These are phyloP conservation scores for Aspergillus neoniger DNA, from an alignment of 2,329 filamentous ascomycete species.

Conservation along the genomic window DNA sequence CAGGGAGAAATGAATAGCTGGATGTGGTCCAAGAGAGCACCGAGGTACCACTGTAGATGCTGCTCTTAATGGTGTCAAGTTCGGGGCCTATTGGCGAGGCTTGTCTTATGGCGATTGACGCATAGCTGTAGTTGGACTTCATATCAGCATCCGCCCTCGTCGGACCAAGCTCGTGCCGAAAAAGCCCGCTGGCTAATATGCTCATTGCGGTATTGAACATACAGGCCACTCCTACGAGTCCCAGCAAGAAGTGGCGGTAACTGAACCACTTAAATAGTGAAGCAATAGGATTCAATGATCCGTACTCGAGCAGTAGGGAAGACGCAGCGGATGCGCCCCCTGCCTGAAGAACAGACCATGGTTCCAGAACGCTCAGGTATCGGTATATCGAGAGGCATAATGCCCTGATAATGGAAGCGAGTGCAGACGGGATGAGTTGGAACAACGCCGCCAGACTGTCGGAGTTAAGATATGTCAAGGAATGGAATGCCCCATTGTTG, in stretches of 20 bases:
- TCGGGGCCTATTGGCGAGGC: conserved; percentile 6
- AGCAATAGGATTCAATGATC: conserved; percentile 9
- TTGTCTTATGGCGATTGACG: not conserved
- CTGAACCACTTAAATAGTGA: conserved; percentile 9
- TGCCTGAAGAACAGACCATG: conserved; percentile 10
- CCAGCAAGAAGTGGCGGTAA: conserved; percentile 8
- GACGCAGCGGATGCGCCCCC: conserved; percentile 8
- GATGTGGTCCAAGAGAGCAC: conserved; percentile 18
- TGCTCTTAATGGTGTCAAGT: conserved; percentile 13
- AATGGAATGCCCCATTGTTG: conserved; percentile 1
- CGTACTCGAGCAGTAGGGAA: conserved; percentile 12
- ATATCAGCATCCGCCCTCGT: not conserved
- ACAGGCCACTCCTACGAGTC: conserved; percentile 10
- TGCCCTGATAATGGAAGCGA: conserved; percentile 8
- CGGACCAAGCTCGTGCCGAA: conserved; percentile 5
- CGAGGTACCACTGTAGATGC: conserved; percentile 12
- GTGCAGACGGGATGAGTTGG: conserved; percentile 3
- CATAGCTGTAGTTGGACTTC: conserved; percentile 6
- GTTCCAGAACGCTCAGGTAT: conserved; percentile 11
- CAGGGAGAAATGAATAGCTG: conserved; percentile 11
- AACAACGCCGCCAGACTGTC: conserved; percentile 1
- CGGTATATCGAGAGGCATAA: conserved; percentile 12
- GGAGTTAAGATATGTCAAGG: conserved; percentile 2
- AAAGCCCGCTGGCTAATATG: conserved; percentile 10
- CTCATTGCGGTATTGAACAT: conserved; percentile 9